Evolutionary conservation across 2,329 filamentous ascomycete genomes (phyloP).

Genomic region (Cordyceps fumosorosea): DNA sequence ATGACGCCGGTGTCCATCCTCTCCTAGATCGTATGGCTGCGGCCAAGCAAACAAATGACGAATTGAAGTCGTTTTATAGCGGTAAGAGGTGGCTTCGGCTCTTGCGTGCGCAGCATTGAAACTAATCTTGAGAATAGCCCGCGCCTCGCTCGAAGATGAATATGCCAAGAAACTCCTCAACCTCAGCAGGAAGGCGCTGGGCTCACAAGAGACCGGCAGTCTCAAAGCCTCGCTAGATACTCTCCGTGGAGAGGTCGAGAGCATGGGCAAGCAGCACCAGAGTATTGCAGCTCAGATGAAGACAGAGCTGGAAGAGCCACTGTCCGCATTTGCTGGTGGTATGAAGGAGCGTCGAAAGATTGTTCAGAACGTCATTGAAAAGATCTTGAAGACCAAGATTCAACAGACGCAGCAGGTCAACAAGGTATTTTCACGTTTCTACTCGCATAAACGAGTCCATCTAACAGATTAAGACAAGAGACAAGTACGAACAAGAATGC

Average conservation of each 20-base stretch:
- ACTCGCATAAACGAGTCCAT: slow-evolving; percentile 5
- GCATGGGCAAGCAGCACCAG: slow-evolving; percentile 90
- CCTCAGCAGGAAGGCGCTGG: slow-evolving; percentile 80
- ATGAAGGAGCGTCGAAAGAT: slow-evolving; percentile 98
- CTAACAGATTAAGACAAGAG: slow-evolving; percentile 56
- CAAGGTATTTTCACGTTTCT: slow-evolving; percentile 53
- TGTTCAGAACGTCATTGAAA: slow-evolving; percentile 88
- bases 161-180: slow-evolving; percentile 85
- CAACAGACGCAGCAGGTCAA: slow-evolving; percentile 88
- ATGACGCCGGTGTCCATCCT: slow-evolving; percentile 89
- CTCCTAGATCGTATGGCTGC: slow-evolving; percentile 90
- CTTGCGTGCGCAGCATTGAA: no score
- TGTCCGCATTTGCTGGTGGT: slow-evolving; percentile 83
- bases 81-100: slow-evolving; percentile 40
- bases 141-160: slow-evolving; percentile 92
- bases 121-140: slow-evolving; percentile 45
- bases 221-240: slow-evolving; percentile 80
- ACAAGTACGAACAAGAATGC: slow-evolving; percentile 95
- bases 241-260: slow-evolving; percentile 80
- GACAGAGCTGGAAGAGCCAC: slow-evolving; percentile 86
- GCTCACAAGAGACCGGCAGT: slow-evolving; percentile 79
- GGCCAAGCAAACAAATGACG: slow-evolving; percentile 91
- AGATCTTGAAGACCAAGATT: slow-evolving; percentile 84
- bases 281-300: slow-evolving; percentile 92
- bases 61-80: slow-evolving; percentile 84